Evolutionary conservation across 148 eudicot genomes (phyloP), one percentile per base, ranked within the genome.

Genomic region (Rhododendron williamsianum): DNA sequence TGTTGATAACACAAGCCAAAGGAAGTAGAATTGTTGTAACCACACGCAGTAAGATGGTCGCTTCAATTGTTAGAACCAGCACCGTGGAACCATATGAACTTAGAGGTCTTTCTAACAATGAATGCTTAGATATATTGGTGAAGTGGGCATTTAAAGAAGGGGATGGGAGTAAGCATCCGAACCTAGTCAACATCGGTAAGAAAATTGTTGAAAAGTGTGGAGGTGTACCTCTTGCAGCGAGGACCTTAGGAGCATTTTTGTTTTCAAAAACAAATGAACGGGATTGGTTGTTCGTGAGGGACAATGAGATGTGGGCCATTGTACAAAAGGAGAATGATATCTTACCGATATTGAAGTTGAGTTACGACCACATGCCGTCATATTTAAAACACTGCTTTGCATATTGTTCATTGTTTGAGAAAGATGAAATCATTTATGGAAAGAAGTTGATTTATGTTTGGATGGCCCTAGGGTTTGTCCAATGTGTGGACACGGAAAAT

Each of bases 11-110:
- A 7, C 83, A 81, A 58, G 60, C 69, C 15, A 18, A 12, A 4
- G 86, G 83, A 56, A 87, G 89, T 60, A 80, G 41, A 13, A 43
- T 89, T 65, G 13, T 87, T 25, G 49, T 87, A 69, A 87, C 91
- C 41, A 88, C 91, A 35, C 82, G 91, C 9, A 45, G 12, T 30
- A 19, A 33, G 2, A 51, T 0, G 7, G 90, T 88, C 9, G 91
- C 90, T 2, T 86, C 83, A 3, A 21, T 16, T 25, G 65, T 43
- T 0, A 19, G 38, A 18, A 84, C 82, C 1, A 16, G 6, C 0
- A 38, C 41, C 41, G 41, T 81, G 4, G 63, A 54, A 0, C n/a
- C 80, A 15, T 80, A 82, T 43, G 11, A 30, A 46, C 13, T 87
- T 6, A 23, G 45, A 15, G 65, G 27, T 27, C 87, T 89, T 8